Evolutionary conservation across 306 rosid genomes (phyloP).

Genomic region (Carpinus fangiana): DNA sequence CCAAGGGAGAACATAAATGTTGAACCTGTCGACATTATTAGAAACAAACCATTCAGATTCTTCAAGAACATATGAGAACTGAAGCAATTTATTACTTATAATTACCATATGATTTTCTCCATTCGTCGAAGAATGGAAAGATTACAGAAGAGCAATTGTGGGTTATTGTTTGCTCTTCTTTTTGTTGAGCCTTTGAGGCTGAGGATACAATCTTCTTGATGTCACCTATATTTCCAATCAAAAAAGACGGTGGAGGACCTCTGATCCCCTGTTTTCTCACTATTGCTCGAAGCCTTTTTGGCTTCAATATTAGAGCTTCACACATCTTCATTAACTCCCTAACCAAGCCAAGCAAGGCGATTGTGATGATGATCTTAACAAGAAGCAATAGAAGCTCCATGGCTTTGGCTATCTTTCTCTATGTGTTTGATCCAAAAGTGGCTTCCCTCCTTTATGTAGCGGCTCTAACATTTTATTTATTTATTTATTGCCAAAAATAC

Average conservation of each 20-base stretch:
- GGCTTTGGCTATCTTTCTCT: not conserved
- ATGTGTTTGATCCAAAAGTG: not conserved
- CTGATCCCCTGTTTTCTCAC: conserved; percentile 45
- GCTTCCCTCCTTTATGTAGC: too few relatives aligned
- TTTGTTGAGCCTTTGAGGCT: not conserved
- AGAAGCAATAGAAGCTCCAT: conserved; percentile 23
- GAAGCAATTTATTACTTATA: too few relatives aligned
- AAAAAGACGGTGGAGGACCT: conserved; percentile 42
- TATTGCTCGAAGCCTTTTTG: conserved; percentile 31
- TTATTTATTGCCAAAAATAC: too few relatives aligned
- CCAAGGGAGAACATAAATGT: conserved; percentile 43
- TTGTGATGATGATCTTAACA: conserved; percentile 6
- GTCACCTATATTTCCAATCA: conserved; percentile 40
- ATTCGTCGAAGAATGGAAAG: conserved; percentile 37
- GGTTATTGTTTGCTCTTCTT: not conserved
- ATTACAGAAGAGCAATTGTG: conserved; percentile 33
- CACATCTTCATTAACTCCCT: conserved; percentile 16
- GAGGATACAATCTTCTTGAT: conserved; percentile 18
- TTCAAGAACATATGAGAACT: too few relatives aligned
- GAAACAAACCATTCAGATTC: not conserved
- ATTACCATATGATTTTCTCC: conserved; percentile 39
- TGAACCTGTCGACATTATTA: conserved; percentile 29
- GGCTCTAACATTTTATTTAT: too few relatives aligned
- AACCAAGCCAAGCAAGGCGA: conserved; percentile 9
- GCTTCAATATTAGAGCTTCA: conserved; percentile 26